Conservation (phyloP, 176 grass and related monocot species). For the Phoenix roebelenii region DNA sequence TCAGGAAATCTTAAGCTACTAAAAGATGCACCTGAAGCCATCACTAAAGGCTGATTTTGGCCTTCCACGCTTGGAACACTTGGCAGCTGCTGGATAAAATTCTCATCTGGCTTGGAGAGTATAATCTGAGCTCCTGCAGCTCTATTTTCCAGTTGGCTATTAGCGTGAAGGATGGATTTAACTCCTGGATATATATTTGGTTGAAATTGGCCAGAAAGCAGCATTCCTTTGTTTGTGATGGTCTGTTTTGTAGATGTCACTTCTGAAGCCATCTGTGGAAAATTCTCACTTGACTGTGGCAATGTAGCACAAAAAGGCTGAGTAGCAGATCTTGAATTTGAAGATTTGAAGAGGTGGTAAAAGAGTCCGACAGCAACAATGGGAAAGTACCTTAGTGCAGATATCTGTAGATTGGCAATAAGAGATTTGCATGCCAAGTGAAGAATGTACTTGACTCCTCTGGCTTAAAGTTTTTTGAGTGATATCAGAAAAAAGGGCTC, state of each 20-base stretch:
- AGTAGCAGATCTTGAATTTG: too few species aligned
- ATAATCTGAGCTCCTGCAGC: conserved; percentile 20
- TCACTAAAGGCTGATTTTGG: conserved; percentile 19
- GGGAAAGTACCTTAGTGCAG: neutral
- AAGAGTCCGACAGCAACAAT: too few species aligned
- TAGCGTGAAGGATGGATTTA: conserved; percentile 16
- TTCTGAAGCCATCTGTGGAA: conserved; percentile 21
- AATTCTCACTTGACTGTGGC: conserved; percentile 3
- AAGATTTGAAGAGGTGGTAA: too few species aligned
- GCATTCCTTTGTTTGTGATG: neutral
- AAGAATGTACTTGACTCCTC: conserved; percentile 24
- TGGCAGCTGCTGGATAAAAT: conserved; percentile 22
- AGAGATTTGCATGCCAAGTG: conserved; percentile 10
- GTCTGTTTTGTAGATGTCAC: conserved; percentile 1
- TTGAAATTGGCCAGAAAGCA: too few species aligned
- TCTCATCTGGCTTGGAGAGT: conserved; percentile 21
- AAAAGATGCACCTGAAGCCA: conserved; percentile 29
- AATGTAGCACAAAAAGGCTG: neutral
- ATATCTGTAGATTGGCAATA: neutral
- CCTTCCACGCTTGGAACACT: conserved; percentile 7
- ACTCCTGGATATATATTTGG: neutral
- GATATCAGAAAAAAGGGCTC: conserved; percentile 35
- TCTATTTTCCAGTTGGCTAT: conserved; percentile 18
- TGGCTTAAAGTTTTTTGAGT: conserved; percentile 28
- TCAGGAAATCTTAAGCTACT: conserved; percentile 28